Percentiles rank a stretch among this genome's conserved stretches.
Conservation (phyloP, 2,329 filamentous ascomycete genomes). For the Cryoendolithus antarcticus region DNA sequence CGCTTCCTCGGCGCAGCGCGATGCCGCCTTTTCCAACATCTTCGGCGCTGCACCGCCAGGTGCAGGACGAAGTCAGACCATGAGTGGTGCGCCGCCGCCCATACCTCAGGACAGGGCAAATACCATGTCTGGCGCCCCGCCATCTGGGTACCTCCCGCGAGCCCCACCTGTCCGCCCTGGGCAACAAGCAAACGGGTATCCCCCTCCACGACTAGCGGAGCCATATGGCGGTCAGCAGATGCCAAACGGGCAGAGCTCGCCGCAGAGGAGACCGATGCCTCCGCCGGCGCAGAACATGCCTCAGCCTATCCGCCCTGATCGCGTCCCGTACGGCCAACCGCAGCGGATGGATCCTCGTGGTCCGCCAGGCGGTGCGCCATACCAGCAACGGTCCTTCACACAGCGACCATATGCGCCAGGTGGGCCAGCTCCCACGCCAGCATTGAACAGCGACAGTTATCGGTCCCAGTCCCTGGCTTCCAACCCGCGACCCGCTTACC, state of each 20-base stretch:
- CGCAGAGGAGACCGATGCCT: constrained; percentile 28
- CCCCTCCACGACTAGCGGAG: constrained; percentile 12
- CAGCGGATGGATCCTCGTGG: constrained; percentile 54
- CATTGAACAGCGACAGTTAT: constrained; percentile 73
- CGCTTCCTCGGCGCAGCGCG: constrained; percentile 55
- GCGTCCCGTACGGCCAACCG: constrained; percentile 59
- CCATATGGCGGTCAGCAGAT: constrained; percentile 1
- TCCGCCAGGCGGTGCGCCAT: constrained; percentile 37
- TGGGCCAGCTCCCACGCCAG: constrained; percentile 24
- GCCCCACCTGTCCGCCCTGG: constrained; percentile 46
- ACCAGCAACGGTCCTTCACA: constrained; percentile 24
- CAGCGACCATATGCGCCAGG: constrained; percentile 17
- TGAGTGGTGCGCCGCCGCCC: constrained; percentile 66
- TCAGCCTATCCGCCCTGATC: constrained; percentile 49
- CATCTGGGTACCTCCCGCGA: constrained; percentile 44
- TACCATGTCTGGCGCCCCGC: constrained; percentile 43
- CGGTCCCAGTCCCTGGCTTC: constrained; percentile 87
- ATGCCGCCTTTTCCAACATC: constrained; percentile 92
- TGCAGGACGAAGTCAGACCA: constrained; percentile 83
- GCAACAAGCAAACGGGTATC: constrained; percentile 19
- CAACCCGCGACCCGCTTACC: constrained; percentile 59
- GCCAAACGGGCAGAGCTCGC: constrained; percentile 13
- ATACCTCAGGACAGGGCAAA: constrained; percentile 59
- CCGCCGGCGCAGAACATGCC: constrained; percentile 44
- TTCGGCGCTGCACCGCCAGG: constrained; percentile 72